Evolutionary conservation across 1,284 basidiomycete species (phyloP), one percentile per base, ranked within the genome.

Genomic region (Pterulicium gracile): DNA sequence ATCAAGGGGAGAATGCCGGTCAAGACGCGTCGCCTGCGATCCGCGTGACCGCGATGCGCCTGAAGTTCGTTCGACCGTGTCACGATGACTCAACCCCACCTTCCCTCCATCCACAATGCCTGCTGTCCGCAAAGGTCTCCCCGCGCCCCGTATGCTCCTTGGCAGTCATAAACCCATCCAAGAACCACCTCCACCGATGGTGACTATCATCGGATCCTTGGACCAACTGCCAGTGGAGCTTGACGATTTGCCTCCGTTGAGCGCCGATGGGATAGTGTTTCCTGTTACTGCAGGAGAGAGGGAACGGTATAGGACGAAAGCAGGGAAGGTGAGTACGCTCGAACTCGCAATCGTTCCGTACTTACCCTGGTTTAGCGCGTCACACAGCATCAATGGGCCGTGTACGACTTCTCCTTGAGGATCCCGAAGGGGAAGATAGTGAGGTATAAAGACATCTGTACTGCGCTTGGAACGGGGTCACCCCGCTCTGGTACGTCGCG

Each of bases 331-430:
- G 39, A 18, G 35, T 47, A 20, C n/a, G 3, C 23, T 40, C 13
- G 21, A 10, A 32, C n/a, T 18, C n/a, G 19, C 3, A 2, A 18
- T 4, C 3, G 32, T 21, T 24, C 7, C 5, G 15, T 18, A 39
- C 36, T 17, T 7, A 15, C 7, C 15, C 19, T 18, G n/a, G n/a
- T 19, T 10, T 48, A 73, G 66, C 62, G 56, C 47, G 51, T 79
- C 27, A 72, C 77, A 12, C 53, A 61, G 2, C 69, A 79, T 54
- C 75, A 75, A 52, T 80, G 77, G 79, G 71, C 66, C 4, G 75
- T 80, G 1, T 81, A 81, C 46, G 79, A 81, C 55, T 68, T 70
- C 45, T 57, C 66, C 1, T 55, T 60, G 22, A 65, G 56, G 1
- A 74, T 80, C 23, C 77, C 77, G 1, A 52, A 47, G 2, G 77